Conservation (phyloP, 768 basidiomycete species). For the Cystofilobasidium macerans region DNA sequence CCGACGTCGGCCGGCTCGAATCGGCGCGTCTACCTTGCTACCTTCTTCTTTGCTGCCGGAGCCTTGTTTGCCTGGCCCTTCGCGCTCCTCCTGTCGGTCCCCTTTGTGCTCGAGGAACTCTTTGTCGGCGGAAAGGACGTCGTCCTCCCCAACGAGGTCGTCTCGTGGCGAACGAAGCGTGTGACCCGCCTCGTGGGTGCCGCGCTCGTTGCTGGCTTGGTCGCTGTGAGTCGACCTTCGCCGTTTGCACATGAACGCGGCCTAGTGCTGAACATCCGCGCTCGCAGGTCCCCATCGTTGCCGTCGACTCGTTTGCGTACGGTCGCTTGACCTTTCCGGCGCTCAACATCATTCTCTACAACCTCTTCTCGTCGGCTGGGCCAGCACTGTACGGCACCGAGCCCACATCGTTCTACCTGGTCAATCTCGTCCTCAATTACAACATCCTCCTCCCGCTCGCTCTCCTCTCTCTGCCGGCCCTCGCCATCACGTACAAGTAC, state of each 20-base stretch:
- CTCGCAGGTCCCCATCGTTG: conserved; percentile 67
- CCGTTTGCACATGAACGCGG: too few relatives aligned
- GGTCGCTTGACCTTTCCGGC: conserved; percentile 67
- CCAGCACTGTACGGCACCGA: conserved; percentile 90
- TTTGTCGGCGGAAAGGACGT: conserved; percentile 51
- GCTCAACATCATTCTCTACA: conserved; percentile 89
- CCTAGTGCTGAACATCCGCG: background rate
- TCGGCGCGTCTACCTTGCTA: conserved; percentile 54
- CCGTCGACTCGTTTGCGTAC: conserved; percentile 76
- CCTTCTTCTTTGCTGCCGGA: conserved; percentile 62
- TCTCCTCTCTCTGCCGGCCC: conserved; percentile 63
- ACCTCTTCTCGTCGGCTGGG: conserved; percentile 64
- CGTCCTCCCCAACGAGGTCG: conserved; percentile 5
- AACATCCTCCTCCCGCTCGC: conserved; percentile 75
- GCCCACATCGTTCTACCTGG: conserved; percentile 72
- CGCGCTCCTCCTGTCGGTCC: conserved; percentile 70
- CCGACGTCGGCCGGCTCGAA: conserved; percentile 41
- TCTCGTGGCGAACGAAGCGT: conserved; percentile 14
- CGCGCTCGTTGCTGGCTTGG: conserved; percentile 45
- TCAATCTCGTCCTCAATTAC: conserved; percentile 88
- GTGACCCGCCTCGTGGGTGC: background rate
- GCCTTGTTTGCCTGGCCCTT: conserved; percentile 96
- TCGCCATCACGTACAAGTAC: conserved; percentile 58
- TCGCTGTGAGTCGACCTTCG: conserved; percentile 48
- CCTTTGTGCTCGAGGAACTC: conserved; percentile 82